A percentile compares a stretch with the other conserved stretches of the same genome.
These are phyloP conservation scores for Silene conica DNA, from an alignment of 148 eudicot species.

Conservation along the genomic window DNA sequence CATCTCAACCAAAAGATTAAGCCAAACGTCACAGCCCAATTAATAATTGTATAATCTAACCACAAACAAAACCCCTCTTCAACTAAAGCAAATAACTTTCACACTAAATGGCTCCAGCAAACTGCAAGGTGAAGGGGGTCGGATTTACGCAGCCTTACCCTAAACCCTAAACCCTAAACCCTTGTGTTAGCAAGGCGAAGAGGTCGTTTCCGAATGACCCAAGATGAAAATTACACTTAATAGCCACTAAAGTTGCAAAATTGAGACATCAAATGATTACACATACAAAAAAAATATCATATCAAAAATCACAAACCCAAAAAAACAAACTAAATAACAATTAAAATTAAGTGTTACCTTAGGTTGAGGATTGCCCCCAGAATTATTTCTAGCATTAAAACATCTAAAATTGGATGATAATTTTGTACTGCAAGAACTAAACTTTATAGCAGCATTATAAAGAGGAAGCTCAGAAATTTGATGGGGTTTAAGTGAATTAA, in stretches of 20 bases:
- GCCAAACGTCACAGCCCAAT: background rate
- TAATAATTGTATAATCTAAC: background rate
- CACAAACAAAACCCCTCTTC: background rate
- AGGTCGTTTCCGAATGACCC: too few species aligned
- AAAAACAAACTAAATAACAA: background rate
- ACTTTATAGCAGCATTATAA: slow-evolving; percentile 9
- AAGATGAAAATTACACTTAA: too few species aligned
- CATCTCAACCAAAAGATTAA: background rate
- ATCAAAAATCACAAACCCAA: background rate
- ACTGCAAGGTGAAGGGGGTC: too few species aligned
- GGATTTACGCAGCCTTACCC: too few species aligned
- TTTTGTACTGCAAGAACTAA: slow-evolving; percentile 18
- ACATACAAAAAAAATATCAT: background rate
- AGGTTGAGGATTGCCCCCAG: slow-evolving; percentile 21
- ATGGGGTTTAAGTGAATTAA: background rate
- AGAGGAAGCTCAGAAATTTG: slow-evolving; percentile 5
- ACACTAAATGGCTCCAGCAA: background rate
- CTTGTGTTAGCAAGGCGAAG: too few species aligned
- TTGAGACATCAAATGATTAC: background rate
- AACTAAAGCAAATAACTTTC: background rate
- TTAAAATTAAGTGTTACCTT: slow-evolving; percentile 27
- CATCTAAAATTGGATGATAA: slow-evolving; percentile 25
- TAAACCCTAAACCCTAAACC: too few species aligned
- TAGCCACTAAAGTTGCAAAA: background rate
- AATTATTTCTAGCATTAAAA: slow-evolving; percentile 29